Base-by-base conservation (phyloP, 2,329 filamentous ascomycete species). In the Metarhizium rileyi region DNA sequence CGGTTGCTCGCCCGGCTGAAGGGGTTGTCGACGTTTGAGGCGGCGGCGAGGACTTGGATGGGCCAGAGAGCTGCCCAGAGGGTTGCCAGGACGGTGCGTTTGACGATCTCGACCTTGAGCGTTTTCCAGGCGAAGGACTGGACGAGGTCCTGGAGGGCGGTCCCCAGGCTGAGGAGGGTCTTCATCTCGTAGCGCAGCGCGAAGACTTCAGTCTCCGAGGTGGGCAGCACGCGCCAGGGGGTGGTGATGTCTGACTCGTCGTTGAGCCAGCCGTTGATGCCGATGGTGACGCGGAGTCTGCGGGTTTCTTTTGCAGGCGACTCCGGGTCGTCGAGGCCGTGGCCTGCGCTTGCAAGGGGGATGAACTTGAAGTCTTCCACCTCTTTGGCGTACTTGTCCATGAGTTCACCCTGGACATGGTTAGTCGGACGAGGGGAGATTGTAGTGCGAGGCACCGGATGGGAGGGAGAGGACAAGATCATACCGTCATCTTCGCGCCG, bases 381-480 rank as follows among this genome's bases (percentile, higher is more conserved):
- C 61, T 95, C 87, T 51, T 82, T 81, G 3, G 90, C 89, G 60
- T 95, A 95, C 51, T 83, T 78, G 59, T 95, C 87, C 75, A 95
- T 87, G 77, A 91, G 90, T 57, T 85, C 78, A 3, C 90, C 89
- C 72, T 75, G 26, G 2, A 16, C n/a, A 4, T 10, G 30, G 2
- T 46, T 35, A 49, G 35, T 20, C 5, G n/a, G 14, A 7, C 12
- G 28, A 12, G 7, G 7, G 7, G 12, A 30, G 7, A 12, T 30
- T 12, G 7, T 6, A 12, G 28, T 30, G 28, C 12, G 28, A 30
- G 28, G 28, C n/a, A 30, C 28, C 7, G 28, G 12, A 12, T 12
- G 7, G 35, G 20, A 23, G 14, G 18, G 10, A 27, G 9, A n/a
- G 16, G 35, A 7, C 4, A 56, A n/a, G n/a, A n/a, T n/a, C 68